A percentile compares a stretch with the other conserved stretches of the same genome.
Conservation (phyloP, 805 yeast species). For the Candida arabinofermentans region DNA sequence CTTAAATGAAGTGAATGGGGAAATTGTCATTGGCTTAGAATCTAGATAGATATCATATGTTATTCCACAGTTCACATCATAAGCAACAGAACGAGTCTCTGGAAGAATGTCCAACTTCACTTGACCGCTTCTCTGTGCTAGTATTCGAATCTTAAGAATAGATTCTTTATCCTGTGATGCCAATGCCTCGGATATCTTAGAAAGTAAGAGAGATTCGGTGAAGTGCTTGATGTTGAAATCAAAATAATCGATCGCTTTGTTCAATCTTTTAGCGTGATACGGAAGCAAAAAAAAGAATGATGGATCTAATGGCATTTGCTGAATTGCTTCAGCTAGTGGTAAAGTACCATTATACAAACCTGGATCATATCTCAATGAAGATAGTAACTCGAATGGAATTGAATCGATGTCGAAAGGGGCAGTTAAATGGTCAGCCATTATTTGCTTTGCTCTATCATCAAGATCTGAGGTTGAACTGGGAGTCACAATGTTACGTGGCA, state of each 20-base stretch:
- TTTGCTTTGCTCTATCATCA: not conserved
- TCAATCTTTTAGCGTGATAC: slow-evolving; percentile 60
- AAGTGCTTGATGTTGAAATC: slow-evolving; percentile 36
- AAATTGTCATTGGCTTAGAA: slow-evolving; percentile 43
- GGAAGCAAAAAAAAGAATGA: slow-evolving; percentile 56
- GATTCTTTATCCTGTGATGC: slow-evolving; percentile 24
- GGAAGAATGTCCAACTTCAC: slow-evolving; percentile 33
- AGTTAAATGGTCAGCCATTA: slow-evolving; percentile 5
- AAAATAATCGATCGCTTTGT: slow-evolving; percentile 52
- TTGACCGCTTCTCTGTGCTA: slow-evolving; percentile 29
- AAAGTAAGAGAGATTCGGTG: slow-evolving; percentile 38
- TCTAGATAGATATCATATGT: slow-evolving; percentile 66
- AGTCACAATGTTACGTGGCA: too few species aligned
- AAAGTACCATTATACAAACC: slow-evolving; percentile 31
- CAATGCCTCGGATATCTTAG: slow-evolving; percentile 37
- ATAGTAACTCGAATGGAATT: slow-evolving; percentile 49
- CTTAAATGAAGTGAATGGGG: slow-evolving; percentile 84
- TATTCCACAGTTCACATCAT: slow-evolving; percentile 7
- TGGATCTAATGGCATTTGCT: slow-evolving; percentile 21
- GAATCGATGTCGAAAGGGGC: slow-evolving; percentile 13
- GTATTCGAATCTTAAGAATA: slow-evolving; percentile 46
- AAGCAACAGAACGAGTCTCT: slow-evolving; percentile 2
- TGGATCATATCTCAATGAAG: slow-evolving; percentile 79
- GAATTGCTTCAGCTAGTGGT: slow-evolving; percentile 22
- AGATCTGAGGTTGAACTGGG: too few species aligned